A percentile compares a stretch with the other conserved stretches of the same genome.
Conservation (phyloP, 1,284 basidiomycete genomes). For the Marasmius tenuissimus region DNA sequence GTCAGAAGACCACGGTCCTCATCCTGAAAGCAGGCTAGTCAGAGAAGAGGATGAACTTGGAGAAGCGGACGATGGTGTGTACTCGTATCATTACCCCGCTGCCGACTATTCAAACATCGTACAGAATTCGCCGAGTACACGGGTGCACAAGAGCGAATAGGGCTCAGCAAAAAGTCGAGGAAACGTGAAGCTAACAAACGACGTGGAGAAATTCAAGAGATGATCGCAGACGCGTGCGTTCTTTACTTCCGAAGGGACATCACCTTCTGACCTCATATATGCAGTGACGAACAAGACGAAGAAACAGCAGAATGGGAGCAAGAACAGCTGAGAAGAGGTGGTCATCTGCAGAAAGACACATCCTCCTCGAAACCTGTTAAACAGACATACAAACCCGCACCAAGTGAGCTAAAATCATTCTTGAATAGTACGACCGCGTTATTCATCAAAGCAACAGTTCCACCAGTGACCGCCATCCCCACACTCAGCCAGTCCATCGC, state of each 20-base stretch:
- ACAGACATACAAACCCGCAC: conserved; percentile 69
- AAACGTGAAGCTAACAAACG: conserved; percentile 74
- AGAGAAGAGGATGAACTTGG: conserved; percentile 93
- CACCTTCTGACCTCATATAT: conserved; percentile 14
- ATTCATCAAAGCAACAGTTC: conserved; percentile 46
- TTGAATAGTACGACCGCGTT: background rate
- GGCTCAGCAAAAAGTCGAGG: conserved; percentile 83
- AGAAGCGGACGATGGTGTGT: conserved; percentile 88
- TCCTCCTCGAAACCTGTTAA: conserved; percentile 37
- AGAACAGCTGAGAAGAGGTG: conserved; percentile 82
- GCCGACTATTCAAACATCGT: background rate
- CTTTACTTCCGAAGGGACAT: conserved; percentile 1
- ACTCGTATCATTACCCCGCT: background rate
- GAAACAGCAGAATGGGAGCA: conserved; percentile 90
- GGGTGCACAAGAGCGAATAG: conserved; percentile 83
- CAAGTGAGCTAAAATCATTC: conserved; percentile 53
- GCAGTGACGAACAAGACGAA: conserved; percentile 82
- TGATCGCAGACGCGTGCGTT: conserved; percentile 85
- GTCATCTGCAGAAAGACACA: conserved; percentile 38
- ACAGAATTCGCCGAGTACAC: conserved; percentile 89
- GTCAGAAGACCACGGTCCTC: conserved; percentile 68
- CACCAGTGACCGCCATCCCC: conserved; percentile 57
- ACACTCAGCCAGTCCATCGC: conserved; percentile 54
- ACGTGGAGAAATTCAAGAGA: conserved; percentile 77
- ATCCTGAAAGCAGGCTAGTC: conserved; percentile 85